Evolutionary conservation across 169 alveolate species (phyloP), one percentile per base, ranked within the genome.

Genomic region (Amoebophrya sp.): DNA sequence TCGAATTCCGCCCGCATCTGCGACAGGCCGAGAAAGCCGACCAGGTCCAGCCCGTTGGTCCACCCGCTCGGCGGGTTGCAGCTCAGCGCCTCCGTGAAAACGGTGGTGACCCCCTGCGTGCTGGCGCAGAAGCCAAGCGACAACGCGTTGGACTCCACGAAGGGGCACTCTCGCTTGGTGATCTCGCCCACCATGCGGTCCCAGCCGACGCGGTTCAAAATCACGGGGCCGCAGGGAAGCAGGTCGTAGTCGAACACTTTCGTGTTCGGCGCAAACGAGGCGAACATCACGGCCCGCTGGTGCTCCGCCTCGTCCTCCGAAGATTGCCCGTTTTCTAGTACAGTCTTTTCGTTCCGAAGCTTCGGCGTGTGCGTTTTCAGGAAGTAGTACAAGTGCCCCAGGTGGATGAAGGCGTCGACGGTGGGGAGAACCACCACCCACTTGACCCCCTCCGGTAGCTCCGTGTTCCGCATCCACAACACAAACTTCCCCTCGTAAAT

Each of bases 81-180:
- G 29, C 35, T 0, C 39, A 66, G 83, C 35, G 83, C 83, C 32
- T 66, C 83, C 32, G 83, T 66, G 35, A 12, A 25, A 7, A 66
- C 83, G 35, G 83, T 25, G 35, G 83, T 66, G 83, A 66, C 83
- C 35, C 83, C 83, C 29, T n/a, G 83, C 29, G 83, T 66, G 32
- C 32, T 12, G 10, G 38, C 0, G 83, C 83, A 66, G 83, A 66
- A 66, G 29, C 83, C 83, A 3, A 66, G 35, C 39, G 83, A 66
- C 83, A 66, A 25, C 83, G 83, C 12, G 35, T 66, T 66, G 35
- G 38, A 25, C 35, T 66, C 83, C 83, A 66, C 83, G 83, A 66
- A 66, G 83, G 83, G 83, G 83, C 83, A 66, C 35, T 66, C 83
- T 2, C 83, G 83, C 83, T 66, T 66, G 35, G 83, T 66, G 83